Conservation (phyloP, 352 stramenopile species). For the Phytophthora gonapodyides region DNA sequence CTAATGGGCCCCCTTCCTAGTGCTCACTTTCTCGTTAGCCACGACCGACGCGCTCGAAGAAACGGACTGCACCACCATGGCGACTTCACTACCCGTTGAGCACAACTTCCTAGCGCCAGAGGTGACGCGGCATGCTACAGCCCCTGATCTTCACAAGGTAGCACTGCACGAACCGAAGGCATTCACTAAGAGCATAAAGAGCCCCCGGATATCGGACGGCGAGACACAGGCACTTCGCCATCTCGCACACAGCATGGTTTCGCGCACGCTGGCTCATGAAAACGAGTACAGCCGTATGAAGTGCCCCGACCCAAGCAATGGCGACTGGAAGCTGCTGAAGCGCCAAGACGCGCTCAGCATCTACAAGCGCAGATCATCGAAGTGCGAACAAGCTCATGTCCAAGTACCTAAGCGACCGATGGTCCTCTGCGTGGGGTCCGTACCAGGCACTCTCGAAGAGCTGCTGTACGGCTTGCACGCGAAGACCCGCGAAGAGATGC, state of each 20-base stretch:
- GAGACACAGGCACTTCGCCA: constrained; percentile 39
- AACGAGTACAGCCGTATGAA: constrained; percentile 38
- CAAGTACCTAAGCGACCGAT: constrained; percentile 34
- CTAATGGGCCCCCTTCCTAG: too few relatives aligned
- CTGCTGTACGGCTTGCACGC: constrained; percentile 55
- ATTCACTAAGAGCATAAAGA: constrained; percentile 16
- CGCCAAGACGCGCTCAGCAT: constrained; percentile 40
- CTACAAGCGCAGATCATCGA: constrained; percentile 38
- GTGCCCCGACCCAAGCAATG: constrained; percentile 14
- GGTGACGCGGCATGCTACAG: constrained; percentile 18
- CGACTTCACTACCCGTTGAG: constrained; percentile 3
- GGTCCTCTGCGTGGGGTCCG: constrained; percentile 49
- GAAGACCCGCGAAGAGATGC: constrained; percentile 60
- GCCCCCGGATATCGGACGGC: constrained; percentile 16
- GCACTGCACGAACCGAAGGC: constrained; percentile 16
- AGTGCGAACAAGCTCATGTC: constrained; percentile 1
- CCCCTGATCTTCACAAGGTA: constrained; percentile 9
- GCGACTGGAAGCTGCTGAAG: constrained; percentile 45
- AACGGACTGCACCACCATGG: constrained; percentile 13
- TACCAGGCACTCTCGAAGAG: constrained; percentile 52
- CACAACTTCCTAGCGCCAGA: constrained; percentile 6
- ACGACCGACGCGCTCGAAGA: constrained; percentile 7
- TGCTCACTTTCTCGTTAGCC: constrained; percentile 14
- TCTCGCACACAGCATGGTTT: constrained; percentile 47
- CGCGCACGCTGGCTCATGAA: constrained; percentile 52